Evolutionary conservation across 441 rosid genomes (phyloP), one percentile per base, ranked within the genome.

Genomic region (Euphorbia corollata): DNA sequence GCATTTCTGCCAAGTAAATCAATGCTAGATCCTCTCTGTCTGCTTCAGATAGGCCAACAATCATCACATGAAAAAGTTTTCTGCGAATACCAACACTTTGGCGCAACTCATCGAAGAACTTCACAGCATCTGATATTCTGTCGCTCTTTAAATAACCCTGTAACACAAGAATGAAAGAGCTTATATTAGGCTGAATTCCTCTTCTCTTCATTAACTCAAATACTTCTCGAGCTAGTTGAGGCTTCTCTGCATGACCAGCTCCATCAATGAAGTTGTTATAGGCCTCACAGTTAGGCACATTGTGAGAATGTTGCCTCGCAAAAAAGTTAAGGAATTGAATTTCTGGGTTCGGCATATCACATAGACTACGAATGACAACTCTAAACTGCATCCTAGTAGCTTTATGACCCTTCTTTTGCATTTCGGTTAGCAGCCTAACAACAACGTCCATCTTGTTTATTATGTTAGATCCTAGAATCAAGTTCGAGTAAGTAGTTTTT

Each of bases 221-320:
- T 39, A 83, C 84, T 65, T 75, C 61, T 77, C 85, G 84, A 57
- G 96, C 96, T 41, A 94, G 73, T 32, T 85, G 85, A 54, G 96
- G 96, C 59, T 71, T 84, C 59, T 72, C 78, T 60, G 91, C 86
- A 73, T 73, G 71, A 67, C 91, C 97, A 63, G 87, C 93, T 83
- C 92, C 99, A 77, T 77, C 78, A 10, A 91, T 85, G 84, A 87
- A 87, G 67, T 68, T 58, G 71, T 86, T 79, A 75, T 75, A 94
- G 53, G 77, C 70, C 24, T 59, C 34, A 69, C 32, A 9, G 51
- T 64, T 65, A 27, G 78, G 73, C 73, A 68, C 75, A 53, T 41
- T 71, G 45, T 19, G 67, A 72, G 87, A 79, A 77, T 86, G 54
- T 73, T 87, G 90, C 81, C 80, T 75, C 62, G 76, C 79, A 22